A percentile compares a stretch with the other conserved stretches of the same genome.
phyloP scores from a whole-genome alignment of 495 filamentous ascomycete species.

The Extremus antarcticus region DNA sequence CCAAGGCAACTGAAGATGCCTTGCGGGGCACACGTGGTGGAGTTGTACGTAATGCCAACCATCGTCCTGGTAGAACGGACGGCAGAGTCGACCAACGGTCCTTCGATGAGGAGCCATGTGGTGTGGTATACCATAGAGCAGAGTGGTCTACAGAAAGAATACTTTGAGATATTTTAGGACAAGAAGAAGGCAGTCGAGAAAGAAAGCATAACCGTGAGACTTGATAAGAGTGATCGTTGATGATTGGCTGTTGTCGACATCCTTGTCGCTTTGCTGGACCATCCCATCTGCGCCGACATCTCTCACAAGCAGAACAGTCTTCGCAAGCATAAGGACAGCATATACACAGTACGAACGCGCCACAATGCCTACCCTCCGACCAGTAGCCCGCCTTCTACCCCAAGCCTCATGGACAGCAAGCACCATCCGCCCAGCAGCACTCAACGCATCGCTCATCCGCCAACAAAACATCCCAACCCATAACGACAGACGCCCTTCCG shows the following conservation, averaged over 20 bases:
- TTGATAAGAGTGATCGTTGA: background rate
- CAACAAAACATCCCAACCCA: background rate
- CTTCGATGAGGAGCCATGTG: too few species aligned
- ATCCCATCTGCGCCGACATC: background rate
- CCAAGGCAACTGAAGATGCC: background rate
- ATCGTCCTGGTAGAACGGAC: background rate
- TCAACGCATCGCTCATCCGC: background rate
- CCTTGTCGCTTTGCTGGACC: background rate
- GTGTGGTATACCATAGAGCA: background rate
- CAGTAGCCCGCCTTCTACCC: background rate
- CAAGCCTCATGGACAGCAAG: conserved; percentile 2
- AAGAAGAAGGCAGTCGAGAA: background rate
- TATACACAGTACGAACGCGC: background rate
- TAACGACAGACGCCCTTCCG: background rate
- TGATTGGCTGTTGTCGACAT: background rate
- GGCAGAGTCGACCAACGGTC: background rate
- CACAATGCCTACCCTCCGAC: background rate
- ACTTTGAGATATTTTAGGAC: background rate
- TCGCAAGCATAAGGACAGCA: background rate
- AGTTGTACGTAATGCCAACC: background rate
- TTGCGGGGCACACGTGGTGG: background rate
- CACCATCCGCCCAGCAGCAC: background rate
- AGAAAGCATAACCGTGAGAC: background rate
- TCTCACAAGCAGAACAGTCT: background rate
- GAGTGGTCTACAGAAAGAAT: background rate